These are phyloP conservation scores for Phytophthora niederhauseri DNA, from an alignment of 352 stramenopile species.

Conservation along the genomic window DNA sequence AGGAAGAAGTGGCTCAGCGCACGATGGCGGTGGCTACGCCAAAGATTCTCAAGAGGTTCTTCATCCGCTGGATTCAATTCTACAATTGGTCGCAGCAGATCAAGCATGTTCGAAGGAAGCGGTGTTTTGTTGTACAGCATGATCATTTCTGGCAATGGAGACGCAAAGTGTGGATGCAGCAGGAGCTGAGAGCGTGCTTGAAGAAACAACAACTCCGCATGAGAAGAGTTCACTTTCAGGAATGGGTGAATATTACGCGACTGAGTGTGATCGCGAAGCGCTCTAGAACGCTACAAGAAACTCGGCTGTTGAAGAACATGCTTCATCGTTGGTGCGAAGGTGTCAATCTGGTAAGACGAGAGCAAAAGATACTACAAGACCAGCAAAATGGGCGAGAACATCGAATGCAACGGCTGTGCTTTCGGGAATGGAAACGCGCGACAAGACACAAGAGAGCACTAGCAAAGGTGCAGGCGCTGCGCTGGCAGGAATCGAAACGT, in stretches of 20 bases:
- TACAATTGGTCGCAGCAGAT: constrained; percentile 57
- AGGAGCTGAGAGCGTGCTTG: constrained; percentile 44
- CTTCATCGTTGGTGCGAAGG: constrained; percentile 49
- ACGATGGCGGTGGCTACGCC: constrained; percentile 50
- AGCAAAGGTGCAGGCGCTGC: constrained; percentile 23
- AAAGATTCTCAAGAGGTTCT: constrained; percentile 61
- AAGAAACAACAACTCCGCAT: constrained; percentile 31
- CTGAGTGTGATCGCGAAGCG: constrained; percentile 58
- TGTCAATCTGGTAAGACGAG: constrained; percentile 17
- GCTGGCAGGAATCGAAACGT: constrained; percentile 27
- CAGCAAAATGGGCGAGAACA: constrained; percentile 17
- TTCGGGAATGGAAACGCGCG: constrained; percentile 36
- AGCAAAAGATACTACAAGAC: constrained; percentile 16
- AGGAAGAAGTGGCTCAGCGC: constrained; percentile 53
- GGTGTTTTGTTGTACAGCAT: constrained; percentile 59
- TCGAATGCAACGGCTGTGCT: constrained; percentile 23
- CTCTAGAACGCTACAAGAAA: constrained; percentile 34
- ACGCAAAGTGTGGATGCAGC: constrained; percentile 52
- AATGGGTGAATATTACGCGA: constrained; percentile 65
- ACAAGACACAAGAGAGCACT: constrained; percentile 31
- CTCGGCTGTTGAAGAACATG: constrained; percentile 27
- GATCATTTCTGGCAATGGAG: constrained; percentile 72
- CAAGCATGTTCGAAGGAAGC: constrained; percentile 48
- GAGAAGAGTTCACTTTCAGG: constrained; percentile 41
- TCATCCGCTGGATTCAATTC: constrained; percentile 63